Conservation (phyloP, 768 basidiomycete genomes). For the Auriscalpium orientale region DNA sequence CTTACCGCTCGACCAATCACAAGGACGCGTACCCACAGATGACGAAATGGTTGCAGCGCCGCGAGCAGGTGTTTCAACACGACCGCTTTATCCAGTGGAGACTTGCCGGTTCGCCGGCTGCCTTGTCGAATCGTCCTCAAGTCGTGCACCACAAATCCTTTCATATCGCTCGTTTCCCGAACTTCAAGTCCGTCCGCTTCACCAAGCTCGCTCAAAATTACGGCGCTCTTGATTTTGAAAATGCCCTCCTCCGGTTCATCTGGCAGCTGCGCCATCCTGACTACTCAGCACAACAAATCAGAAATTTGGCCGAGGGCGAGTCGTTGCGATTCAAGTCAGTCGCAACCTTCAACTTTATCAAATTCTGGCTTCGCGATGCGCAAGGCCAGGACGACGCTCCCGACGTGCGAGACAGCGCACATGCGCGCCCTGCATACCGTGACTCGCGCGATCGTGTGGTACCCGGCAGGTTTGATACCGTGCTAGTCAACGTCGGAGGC, state of each 20-base stretch:
- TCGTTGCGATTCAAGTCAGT: background rate
- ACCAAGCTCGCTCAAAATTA: background rate
- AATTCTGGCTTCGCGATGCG: background rate
- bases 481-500: background rate
- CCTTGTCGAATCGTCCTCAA: too few species aligned
- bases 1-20: conserved; percentile 26
- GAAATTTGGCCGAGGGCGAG: too few species aligned
- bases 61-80: conserved; percentile 20
- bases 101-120: background rate
- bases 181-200: background rate
- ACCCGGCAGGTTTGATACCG: background rate
- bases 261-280: background rate
- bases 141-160: background rate
- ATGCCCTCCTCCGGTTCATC: background rate
- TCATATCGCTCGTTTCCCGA: background rate
- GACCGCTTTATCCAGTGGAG: conserved; percentile 17
- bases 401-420: background rate
- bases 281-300: background rate
- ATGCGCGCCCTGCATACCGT: background rate
- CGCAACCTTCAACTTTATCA: background rate
- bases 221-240: background rate
- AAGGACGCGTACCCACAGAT: conserved; percentile 32
- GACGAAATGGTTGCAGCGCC: conserved; percentile 27
- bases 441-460: background rate
- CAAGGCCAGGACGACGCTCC: background rate